These are phyloP conservation scores for Ustilago esculenta DNA, from an alignment of 1,284 basidiomycete genomes.

Conservation along the genomic window DNA sequence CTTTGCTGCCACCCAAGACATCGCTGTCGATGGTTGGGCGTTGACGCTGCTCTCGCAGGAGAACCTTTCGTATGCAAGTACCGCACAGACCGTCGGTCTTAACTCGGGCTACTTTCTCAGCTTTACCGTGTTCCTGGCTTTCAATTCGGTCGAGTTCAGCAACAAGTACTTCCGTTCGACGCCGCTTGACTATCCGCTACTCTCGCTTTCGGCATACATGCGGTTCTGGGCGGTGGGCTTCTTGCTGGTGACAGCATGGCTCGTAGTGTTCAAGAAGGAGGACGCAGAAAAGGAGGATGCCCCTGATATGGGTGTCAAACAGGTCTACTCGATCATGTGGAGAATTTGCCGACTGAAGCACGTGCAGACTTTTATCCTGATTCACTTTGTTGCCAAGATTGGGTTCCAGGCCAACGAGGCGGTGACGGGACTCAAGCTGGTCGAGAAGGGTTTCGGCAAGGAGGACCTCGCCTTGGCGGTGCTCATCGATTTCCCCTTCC, in stretches of 20 bases:
- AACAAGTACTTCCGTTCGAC: slow-evolving; percentile 77
- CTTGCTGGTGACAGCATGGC: slow-evolving; percentile 84
- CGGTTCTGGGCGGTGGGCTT: slow-evolving; percentile 86
- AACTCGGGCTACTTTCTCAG: slow-evolving; percentile 96
- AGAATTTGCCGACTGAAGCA: slow-evolving; percentile 90
- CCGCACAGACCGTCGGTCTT: slow-evolving; percentile 96
- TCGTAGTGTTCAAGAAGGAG: slow-evolving; percentile 89
- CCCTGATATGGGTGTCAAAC: slow-evolving; percentile 87
- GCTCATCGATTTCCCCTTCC: slow-evolving; percentile 97
- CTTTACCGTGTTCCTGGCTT: slow-evolving; percentile 96
- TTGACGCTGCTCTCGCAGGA: slow-evolving; percentile 93
- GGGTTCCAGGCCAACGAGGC: slow-evolving; percentile 96
- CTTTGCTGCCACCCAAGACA: slow-evolving; percentile 98
- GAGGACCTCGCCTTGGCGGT: slow-evolving; percentile 95
- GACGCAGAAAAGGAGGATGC: slow-evolving; percentile 68
- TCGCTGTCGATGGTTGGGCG: slow-evolving; percentile 98
- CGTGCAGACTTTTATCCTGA: slow-evolving; percentile 84
- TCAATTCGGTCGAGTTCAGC: slow-evolving; percentile 91
- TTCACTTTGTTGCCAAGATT: slow-evolving; percentile 93
- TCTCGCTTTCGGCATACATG: slow-evolving; percentile 84
- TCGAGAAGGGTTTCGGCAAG: slow-evolving; percentile 93
- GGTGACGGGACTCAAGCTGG: slow-evolving; percentile 89
- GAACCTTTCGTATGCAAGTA: slow-evolving; percentile 94
- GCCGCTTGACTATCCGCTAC: slow-evolving; percentile 78
- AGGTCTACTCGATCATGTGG: slow-evolving; percentile 95